Evolutionary conservation across 495 filamentous ascomycete genomes (phyloP).

Genomic region (Jackrogersella multiformis): DNA sequence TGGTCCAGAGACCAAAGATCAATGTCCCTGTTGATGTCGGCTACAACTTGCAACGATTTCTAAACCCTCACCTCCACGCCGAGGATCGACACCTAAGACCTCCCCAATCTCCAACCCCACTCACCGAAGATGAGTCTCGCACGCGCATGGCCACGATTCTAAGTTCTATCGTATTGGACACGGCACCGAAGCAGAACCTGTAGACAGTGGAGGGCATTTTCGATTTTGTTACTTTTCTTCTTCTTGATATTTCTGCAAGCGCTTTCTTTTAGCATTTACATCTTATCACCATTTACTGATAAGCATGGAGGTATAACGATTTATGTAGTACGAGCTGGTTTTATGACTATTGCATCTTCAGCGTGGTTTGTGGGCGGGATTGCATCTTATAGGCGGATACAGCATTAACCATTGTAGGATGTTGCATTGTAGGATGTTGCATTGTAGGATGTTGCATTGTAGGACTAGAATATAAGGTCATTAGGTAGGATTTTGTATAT

Average conservation of each 20-base stretch:
- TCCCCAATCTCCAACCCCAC: conserved; percentile 33
- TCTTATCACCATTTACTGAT: not conserved
- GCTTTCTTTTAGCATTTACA: not conserved
- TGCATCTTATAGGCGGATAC: not conserved
- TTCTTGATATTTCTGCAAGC: not conserved
- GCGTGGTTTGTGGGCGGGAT: not conserved
- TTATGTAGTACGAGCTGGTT: not conserved
- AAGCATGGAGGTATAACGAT: not conserved
- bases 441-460: not conserved
- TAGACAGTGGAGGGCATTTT: not conserved
- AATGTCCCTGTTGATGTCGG: conserved; percentile 38
- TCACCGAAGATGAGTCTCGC: conserved; percentile 42
- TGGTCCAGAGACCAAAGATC: conserved; percentile 29
- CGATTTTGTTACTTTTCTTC: not conserved
- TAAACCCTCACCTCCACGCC: conserved; percentile 43
- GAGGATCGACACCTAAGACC: conserved; percentile 39
- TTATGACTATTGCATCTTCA: conserved; percentile 7
- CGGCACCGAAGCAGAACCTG: conserved; percentile 17
- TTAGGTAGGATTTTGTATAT: not conserved
- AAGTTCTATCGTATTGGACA: conserved; percentile 18
- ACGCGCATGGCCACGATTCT: conserved; percentile 43
- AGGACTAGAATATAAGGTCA: no score
- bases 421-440: not conserved
- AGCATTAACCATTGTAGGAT: no score
- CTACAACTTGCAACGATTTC: conserved; percentile 44